These are phyloP conservation scores for Epipyxis sp. DNA, from an alignment of 108 stramenopile species.

Conservation along the genomic window DNA sequence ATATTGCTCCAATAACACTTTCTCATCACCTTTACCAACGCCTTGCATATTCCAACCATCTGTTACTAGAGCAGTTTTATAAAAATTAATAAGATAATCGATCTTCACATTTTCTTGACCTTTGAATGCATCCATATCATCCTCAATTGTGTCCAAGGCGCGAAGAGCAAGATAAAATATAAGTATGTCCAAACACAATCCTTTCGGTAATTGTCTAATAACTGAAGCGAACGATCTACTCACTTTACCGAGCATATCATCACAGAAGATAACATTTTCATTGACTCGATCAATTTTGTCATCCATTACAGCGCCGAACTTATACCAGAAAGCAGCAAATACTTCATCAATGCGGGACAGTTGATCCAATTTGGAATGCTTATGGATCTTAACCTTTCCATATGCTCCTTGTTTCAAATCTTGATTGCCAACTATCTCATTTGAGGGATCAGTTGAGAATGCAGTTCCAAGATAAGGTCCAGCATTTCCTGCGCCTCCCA, in stretches of 20 bases:
- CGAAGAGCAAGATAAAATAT: constrained; percentile 95
- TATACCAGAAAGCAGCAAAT: constrained; percentile 66
- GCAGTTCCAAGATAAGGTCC: constrained; percentile 58
- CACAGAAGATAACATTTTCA: constrained; percentile 81
- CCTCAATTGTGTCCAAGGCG: constrained; percentile 96
- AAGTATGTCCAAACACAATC: constrained; percentile 78
- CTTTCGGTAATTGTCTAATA: constrained; percentile 83
- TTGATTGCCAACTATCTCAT: background rate
- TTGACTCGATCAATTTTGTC: constrained; percentile 45
- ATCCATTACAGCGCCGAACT: constrained; percentile 59
- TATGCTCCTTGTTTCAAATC: constrained; percentile 93
- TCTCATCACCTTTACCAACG: constrained; percentile 91
- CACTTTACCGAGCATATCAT: constrained; percentile 90
- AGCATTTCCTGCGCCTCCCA: constrained; percentile 76
- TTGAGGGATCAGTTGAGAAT: background rate
- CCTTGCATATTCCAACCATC: constrained; percentile 71
- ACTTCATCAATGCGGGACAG: constrained; percentile 76
- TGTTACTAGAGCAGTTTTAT: constrained; percentile 77
- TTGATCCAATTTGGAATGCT: constrained; percentile 76
- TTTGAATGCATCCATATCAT: constrained; percentile 88
- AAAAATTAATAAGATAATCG: constrained; percentile 70
- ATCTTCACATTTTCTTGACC: constrained; percentile 72
- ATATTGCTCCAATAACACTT: constrained; percentile 79
- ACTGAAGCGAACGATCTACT: constrained; percentile 94
- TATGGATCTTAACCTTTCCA: constrained; percentile 72